Percentiles rank a stretch among this genome's conserved stretches.
Evolutionary conservation across 2,329 filamentous ascomycete genomes (phyloP).

Genomic region (Talaromyces islandicus): DNA sequence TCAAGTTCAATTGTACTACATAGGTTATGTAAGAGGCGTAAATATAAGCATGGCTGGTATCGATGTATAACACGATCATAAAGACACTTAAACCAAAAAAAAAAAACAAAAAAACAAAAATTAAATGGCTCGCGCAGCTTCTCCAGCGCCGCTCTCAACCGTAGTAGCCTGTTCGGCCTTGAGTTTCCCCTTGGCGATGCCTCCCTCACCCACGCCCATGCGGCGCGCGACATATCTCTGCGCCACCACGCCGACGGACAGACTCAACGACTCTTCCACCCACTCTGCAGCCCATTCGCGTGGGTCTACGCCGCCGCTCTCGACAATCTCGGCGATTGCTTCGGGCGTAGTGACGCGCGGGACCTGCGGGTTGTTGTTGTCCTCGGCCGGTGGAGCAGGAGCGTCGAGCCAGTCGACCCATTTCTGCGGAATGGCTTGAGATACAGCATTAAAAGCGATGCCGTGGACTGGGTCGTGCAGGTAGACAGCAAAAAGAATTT

Average conservation of each 20-base stretch:
- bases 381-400: slow-evolving; percentile 36
- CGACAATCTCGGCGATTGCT: slow-evolving; percentile 80
- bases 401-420: slow-evolving; percentile 93
- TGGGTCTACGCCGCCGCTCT: slow-evolving; percentile 71
- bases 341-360: slow-evolving; percentile 54
- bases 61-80: not conserved
- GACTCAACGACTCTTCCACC: slow-evolving; percentile 78
- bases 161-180: slow-evolving; percentile 48
- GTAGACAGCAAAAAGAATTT: slow-evolving; percentile 71
- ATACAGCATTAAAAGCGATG: slow-evolving; percentile 77
- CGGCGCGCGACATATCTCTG: slow-evolving; percentile 90
- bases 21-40: not conserved
- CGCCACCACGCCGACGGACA: slow-evolving; percentile 78
- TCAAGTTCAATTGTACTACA: not conserved
- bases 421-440: slow-evolving; percentile 73
- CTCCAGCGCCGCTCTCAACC: slow-evolving; percentile 54
- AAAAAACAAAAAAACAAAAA: not conserved
- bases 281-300: slow-evolving; percentile 97
- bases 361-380: slow-evolving; percentile 19
- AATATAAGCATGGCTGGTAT: not conserved
- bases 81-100: not conserved
- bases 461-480: slow-evolving; percentile 82
- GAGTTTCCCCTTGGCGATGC: slow-evolving; percentile 51
- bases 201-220: slow-evolving; percentile 92
- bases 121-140: slow-evolving; percentile 50